phyloP scores from a whole-genome alignment of 1,284 basidiomycete genomes.

The Leccinum pallidistipes region DNA sequence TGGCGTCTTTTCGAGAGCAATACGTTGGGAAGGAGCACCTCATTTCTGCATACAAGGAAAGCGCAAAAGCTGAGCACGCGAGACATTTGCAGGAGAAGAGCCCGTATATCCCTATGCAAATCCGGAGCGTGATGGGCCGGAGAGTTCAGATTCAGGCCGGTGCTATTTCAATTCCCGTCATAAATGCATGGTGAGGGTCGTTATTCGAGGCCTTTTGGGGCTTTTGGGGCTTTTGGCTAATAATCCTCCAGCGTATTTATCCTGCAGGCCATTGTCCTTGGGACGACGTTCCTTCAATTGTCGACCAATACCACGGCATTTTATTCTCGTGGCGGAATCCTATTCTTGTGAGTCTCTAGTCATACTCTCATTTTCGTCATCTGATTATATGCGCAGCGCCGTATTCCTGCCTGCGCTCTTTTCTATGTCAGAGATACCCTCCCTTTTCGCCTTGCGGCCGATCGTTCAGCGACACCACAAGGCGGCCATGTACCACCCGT shows the following conservation, averaged over 20 bases:
- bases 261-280: constrained; percentile 72
- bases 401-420: constrained; percentile 34
- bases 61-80: constrained; percentile 53
- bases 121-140: constrained; percentile 61
- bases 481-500: constrained; percentile 56
- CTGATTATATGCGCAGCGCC: constrained; percentile 21
- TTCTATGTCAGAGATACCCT: constrained; percentile 42
- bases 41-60: constrained; percentile 45
- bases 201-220: too few species aligned
- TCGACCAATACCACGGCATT: constrained; percentile 63
- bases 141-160: constrained; percentile 68
- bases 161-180: constrained; percentile 42
- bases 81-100: constrained; percentile 39
- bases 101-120: constrained; percentile 61
- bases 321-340: constrained; percentile 79
- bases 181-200: constrained; percentile 36
- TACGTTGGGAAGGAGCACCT: constrained; percentile 40
- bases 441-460: constrained; percentile 53
- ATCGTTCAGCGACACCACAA: constrained; percentile 56
- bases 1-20: constrained; percentile 36
- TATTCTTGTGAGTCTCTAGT: constrained; percentile 57
- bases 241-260: constrained; percentile 40
- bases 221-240: constrained; percentile 31
- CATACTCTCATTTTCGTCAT: background rate
- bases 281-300: constrained; percentile 73